phyloP scores from a whole-genome alignment of 257 asterid species.

The Solanum ahanhuiri region DNA sequence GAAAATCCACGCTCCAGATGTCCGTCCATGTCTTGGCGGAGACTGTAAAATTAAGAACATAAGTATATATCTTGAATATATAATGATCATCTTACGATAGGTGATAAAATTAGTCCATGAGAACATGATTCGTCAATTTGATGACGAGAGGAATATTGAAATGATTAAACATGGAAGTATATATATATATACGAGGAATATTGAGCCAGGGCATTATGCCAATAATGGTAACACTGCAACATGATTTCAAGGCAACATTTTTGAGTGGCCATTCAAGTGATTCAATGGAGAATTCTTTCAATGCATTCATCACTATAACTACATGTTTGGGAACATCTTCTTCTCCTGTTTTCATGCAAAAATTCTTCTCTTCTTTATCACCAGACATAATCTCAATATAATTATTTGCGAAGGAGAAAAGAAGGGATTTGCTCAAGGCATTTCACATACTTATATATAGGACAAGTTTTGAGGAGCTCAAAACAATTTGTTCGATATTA shows the following conservation, averaged over 20 bases:
- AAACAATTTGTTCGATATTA: neutral
- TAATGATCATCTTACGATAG: neutral
- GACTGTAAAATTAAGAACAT: conserved; percentile 12
- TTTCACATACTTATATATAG: neutral
- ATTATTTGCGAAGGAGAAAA: neutral
- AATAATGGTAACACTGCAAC: conserved; percentile 37
- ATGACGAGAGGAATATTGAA: neutral
- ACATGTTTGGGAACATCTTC: conserved; percentile 32
- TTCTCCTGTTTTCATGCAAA: neutral
- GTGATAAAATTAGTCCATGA: neutral
- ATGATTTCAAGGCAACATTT: conserved; percentile 26
- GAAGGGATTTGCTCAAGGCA: neutral
- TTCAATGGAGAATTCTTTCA: conserved; percentile 40
- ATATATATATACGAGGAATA: conserved; percentile 24
- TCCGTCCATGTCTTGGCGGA: conserved; percentile 55
- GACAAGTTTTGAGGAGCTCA: neutral
- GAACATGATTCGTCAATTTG: neutral
- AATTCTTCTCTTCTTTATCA: neutral
- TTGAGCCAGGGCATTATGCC: conserved; percentile 57
- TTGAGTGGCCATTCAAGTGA: conserved; percentile 55
- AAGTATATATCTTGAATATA: neutral
- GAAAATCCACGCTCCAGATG: conserved; percentile 36
- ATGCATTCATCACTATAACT: conserved; percentile 44
- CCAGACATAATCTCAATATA: neutral
- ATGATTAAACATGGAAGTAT: neutral